phyloP scores from a whole-genome alignment of 768 basidiomycete genomes.

The Termitomyces sp. region DNA sequence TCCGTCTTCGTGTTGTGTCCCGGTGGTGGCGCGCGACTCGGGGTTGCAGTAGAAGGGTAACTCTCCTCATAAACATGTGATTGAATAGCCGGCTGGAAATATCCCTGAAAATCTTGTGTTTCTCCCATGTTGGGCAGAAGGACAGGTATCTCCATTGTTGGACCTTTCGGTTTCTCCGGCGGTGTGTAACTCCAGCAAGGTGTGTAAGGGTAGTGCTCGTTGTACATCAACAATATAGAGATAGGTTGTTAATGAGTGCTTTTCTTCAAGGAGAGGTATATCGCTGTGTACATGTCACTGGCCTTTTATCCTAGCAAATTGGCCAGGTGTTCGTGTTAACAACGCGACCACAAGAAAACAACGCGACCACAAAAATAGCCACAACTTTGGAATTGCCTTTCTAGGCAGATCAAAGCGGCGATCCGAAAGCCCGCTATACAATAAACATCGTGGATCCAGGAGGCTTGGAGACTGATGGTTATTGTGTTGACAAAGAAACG shows the following conservation, averaged over 20 bases:
- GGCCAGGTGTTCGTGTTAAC: too few species aligned
- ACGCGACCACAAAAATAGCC: neutral
- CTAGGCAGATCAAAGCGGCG: neutral
- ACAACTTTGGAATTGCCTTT: neutral
- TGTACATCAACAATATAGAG: neutral
- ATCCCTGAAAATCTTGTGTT: neutral
- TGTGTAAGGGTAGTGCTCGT: slow-evolving; percentile 1
- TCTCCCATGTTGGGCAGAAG: neutral
- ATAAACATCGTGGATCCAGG: neutral
- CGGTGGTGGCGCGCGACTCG: neutral
- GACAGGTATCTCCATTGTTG: neutral
- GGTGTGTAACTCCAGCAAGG: slow-evolving; percentile 1
- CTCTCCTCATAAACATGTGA: neutral
- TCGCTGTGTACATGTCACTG: neutral
- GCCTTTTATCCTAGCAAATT: neutral
- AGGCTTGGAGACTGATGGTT: neutral
- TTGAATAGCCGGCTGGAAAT: neutral
- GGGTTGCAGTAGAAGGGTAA: neutral
- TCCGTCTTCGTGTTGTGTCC: neutral
- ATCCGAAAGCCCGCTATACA: neutral
- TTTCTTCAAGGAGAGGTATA: neutral
- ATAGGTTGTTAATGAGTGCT: neutral
- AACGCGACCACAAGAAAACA: too few species aligned
- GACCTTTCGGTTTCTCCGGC: neutral
- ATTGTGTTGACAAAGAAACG: neutral